phyloP scores from a whole-genome alignment of 768 basidiomycete species.

The Inosperma sp. region DNA sequence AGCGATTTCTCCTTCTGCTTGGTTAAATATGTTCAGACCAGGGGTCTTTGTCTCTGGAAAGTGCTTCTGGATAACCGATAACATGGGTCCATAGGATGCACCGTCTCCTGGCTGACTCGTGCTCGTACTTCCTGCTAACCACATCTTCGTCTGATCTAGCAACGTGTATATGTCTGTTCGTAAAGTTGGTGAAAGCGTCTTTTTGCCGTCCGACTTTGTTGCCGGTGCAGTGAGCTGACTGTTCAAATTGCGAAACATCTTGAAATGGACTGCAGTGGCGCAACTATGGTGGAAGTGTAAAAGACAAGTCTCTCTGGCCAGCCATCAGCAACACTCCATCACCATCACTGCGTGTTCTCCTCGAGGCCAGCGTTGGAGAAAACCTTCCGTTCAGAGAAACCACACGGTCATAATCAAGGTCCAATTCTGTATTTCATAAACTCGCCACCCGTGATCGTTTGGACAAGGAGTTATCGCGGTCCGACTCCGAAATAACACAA shows the following conservation, averaged over 20 bases:
- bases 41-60: slow-evolving; percentile 41
- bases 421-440: too few species aligned
- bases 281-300: background rate
- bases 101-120: slow-evolving; percentile 51
- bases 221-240: slow-evolving; percentile 36
- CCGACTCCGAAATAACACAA: background rate
- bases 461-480: background rate
- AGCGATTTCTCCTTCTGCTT: slow-evolving; percentile 45
- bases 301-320: slow-evolving; percentile 5
- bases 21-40: slow-evolving; percentile 44
- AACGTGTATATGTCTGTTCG: slow-evolving; percentile 48
- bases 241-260: slow-evolving; percentile 46
- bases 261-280: slow-evolving; percentile 17
- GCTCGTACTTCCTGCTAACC: slow-evolving; percentile 37
- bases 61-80: slow-evolving; percentile 46
- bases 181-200: slow-evolving; percentile 44
- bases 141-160: slow-evolving; percentile 43
- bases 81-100: slow-evolving; percentile 43
- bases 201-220: slow-evolving; percentile 36
- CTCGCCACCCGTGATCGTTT: too few species aligned
- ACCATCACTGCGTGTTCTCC: slow-evolving; percentile 33
- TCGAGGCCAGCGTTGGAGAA: too few species aligned
- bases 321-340: background rate
- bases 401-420: too few species aligned
- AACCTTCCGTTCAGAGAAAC: background rate